Conservation (phyloP, 441 rosid species). For the Brassica hybrid region DNA sequence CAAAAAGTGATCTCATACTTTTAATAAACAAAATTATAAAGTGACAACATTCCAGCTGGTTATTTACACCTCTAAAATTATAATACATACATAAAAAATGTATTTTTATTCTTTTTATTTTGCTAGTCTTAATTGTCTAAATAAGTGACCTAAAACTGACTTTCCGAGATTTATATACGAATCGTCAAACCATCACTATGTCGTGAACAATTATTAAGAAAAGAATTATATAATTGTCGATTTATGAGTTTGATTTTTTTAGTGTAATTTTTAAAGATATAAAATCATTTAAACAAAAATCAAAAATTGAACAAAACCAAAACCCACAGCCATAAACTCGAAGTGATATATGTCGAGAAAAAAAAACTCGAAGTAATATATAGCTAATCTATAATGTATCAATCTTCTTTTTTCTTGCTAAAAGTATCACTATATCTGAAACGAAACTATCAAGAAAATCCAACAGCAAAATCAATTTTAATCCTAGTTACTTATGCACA, state of each 20-base stretch:
- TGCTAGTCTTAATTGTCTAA: not conserved
- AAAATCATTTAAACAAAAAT: not conserved
- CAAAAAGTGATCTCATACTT: no score
- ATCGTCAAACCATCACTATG: slow-evolving; percentile 5
- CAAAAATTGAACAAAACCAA: not conserved
- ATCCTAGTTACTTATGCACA: not conserved
- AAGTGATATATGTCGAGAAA: not conserved
- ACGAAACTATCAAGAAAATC: slow-evolving; percentile 1
- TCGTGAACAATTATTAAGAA: slow-evolving; percentile 1
- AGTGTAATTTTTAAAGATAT: not conserved
- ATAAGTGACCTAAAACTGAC: slow-evolving; percentile 16
- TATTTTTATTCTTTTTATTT: not conserved
- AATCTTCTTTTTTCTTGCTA: not conserved
- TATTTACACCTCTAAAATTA: not conserved
- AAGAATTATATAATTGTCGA: not conserved
- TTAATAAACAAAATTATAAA: not conserved
- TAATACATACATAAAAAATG: not conserved
- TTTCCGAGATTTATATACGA: slow-evolving; percentile 8
- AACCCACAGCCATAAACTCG: not conserved
- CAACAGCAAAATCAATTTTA: not conserved
- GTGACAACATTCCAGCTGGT: slow-evolving; percentile 35
- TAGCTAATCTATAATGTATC: no score
- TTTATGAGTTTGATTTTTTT: not conserved
- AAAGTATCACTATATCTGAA: not conserved
- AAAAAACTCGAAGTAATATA: no score